Percentiles rank a stretch among this genome's conserved stretches.
Conservation (phyloP, 768 basidiomycete species). For the Mycena indigotica region DNA sequence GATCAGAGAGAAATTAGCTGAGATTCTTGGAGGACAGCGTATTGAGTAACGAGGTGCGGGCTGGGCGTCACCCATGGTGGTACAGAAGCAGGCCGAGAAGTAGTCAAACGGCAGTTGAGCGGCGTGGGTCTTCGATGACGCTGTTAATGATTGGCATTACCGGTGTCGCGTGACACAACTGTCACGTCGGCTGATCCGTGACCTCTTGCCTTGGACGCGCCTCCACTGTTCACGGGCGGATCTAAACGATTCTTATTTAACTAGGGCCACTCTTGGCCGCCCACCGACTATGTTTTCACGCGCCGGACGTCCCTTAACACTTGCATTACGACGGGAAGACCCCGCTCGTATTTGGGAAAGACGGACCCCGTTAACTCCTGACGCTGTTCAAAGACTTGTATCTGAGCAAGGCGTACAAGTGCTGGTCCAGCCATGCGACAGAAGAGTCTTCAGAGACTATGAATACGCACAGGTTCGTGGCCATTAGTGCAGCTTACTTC, state of each 20-base stretch:
- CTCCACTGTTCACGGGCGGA: no score
- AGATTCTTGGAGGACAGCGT: no score
- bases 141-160: no score
- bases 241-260: neutral
- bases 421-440: constrained; percentile 73
- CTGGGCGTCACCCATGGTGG: no score
- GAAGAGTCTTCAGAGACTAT: constrained; percentile 67
- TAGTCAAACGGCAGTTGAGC: neutral
- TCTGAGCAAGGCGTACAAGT: constrained; percentile 60
- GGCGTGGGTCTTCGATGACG: no score
- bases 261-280: neutral
- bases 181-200: no score
- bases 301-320: constrained; percentile 23
- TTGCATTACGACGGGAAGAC: constrained; percentile 67
- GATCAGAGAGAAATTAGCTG: constrained; percentile 34
- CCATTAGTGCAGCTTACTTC: no score
- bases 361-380: constrained; percentile 79
- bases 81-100: no score
- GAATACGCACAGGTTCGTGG: constrained; percentile 67
- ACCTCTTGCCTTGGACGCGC: no score
- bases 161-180: no score
- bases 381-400: constrained; percentile 65
- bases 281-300: constrained; percentile 8
- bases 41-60: no score
- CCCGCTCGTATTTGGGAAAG: constrained; percentile 84